phyloP scores from a whole-genome alignment of 345 rosid species.

The Physaria fendleri region DNA sequence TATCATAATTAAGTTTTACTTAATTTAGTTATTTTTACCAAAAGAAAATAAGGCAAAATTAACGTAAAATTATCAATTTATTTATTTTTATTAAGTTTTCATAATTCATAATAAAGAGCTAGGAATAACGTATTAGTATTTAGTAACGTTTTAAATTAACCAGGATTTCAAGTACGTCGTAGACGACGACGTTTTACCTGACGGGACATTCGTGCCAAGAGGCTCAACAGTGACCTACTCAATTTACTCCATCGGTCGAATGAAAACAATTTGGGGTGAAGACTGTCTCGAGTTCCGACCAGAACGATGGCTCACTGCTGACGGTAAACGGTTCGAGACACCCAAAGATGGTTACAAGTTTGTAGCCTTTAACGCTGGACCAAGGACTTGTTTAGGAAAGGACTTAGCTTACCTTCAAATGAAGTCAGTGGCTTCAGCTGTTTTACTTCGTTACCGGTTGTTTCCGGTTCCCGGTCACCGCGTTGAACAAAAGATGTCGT shows the following conservation, averaged over 20 bases:
- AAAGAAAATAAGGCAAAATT: background rate
- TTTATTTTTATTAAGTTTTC: background rate
- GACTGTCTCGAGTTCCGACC: constrained; percentile 79
- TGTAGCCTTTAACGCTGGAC: constrained; percentile 87
- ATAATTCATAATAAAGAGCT: constrained; percentile 6
- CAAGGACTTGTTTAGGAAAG: constrained; percentile 87
- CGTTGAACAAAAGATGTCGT: constrained; percentile 92
- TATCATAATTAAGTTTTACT: background rate
- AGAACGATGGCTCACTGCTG: constrained; percentile 67
- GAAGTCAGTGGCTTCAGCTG: constrained; percentile 86
- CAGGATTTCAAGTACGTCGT: constrained; percentile 72
- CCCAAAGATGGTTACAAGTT: constrained; percentile 84
- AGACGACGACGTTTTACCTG: constrained; percentile 66
- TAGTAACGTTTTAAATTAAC: constrained; percentile 14
- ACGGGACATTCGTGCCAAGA: constrained; percentile 66
- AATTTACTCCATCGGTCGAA: constrained; percentile 79
- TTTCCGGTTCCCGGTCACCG: constrained; percentile 66
- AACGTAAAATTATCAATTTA: background rate
- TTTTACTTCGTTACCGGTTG: constrained; percentile 70
- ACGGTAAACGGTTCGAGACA: constrained; percentile 49
- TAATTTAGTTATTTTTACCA: constrained; percentile 4
- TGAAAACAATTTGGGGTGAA: constrained; percentile 88
- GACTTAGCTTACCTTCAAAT: constrained; percentile 87
- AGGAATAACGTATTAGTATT: constrained; percentile 6
- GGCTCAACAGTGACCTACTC: constrained; percentile 90